Base-by-base conservation (phyloP, 192 early-diverging fungal species). In the Obelidium mucronatum region DNA sequence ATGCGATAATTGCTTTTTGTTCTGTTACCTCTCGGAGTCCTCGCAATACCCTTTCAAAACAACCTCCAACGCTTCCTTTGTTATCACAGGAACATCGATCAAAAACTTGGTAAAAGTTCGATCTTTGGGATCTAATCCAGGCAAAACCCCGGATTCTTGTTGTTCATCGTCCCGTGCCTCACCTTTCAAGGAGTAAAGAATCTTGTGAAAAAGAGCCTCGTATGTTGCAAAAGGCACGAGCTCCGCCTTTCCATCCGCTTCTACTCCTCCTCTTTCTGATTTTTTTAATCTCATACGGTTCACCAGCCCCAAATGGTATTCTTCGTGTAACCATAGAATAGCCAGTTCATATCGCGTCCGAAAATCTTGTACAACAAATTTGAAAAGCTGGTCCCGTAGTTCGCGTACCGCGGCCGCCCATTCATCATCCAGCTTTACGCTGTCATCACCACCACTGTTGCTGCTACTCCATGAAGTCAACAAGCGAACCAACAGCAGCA, bases 281-380 rank as follows among this genome's bases (percentile, higher is more conserved):
- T 35, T 64, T 54, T 40, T 39, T 34, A 17, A 19, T 37, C 74
- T 71, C 30, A 30, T 30, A 17, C 33, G 13, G 37, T 68, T 73
- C n/a, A 75, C 17, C 11, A 78, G 19, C 2, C 73, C 80, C 74
- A 86, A 78, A 30, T 73, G 63, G 70, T 84, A 91, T 55, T 94
- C 90, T 66, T 94, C 92, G 58, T 94, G 82, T 26, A 94, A 80
- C 93, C 93, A 94, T 8, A 84, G 84, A 34, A 94, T 61, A 0
- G 92, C 93, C 0, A 93, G 75, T 40, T 94, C 93, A 39, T 77
- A 78, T 86, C 91, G 84, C 34, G 79, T 73, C n/a, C 81, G 79
- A 61, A 94, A 90, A 61, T 91, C 86, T 40, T 82, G 75, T 61
- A 92, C 74, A 24, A 93, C 80, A 69, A 83, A 92, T 28, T 89